A percentile compares a stretch with the other conserved stretches of the same genome.
These are phyloP conservation scores for Chamaecyparis obtusa DNA, from an alignment of 75 land plant genomes.

Conservation along the genomic window DNA sequence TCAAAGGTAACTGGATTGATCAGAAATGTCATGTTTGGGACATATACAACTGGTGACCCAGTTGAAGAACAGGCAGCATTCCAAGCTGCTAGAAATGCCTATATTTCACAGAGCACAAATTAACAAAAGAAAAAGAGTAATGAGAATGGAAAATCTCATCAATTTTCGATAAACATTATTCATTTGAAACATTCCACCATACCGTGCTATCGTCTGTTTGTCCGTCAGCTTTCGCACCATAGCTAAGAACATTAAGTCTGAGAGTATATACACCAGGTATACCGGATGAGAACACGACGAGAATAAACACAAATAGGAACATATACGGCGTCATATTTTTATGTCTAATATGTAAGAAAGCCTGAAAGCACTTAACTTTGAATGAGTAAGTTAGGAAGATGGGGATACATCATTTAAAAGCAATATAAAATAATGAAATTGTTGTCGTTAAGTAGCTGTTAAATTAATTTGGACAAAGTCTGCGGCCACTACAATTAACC, in stretches of 20 bases:
- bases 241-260: not conserved
- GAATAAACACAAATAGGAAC: not conserved
- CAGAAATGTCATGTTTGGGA: conserved; percentile 27
- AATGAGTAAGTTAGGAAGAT: not conserved
- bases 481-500: not conserved
- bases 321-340: not conserved
- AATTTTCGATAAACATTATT: not conserved
- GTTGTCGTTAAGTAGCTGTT: not conserved
- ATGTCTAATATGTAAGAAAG: not conserved
- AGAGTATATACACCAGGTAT: not conserved
- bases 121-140: not conserved
- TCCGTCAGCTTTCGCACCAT: conserved; percentile 62
- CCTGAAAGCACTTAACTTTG: not conserved
- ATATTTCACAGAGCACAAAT: not conserved
- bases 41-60: conserved; percentile 25
- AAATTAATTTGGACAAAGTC: not conserved
- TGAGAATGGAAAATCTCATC: not conserved
- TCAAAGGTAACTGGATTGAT: conserved; percentile 23
- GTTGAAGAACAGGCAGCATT: conserved; percentile 33
- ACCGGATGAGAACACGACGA: not conserved
- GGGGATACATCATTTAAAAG: not conserved
- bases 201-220: conserved; percentile 53
- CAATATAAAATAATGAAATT: not conserved
- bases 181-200: not conserved
- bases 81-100: conserved; percentile 56